Base-by-base conservation (phyloP, 164 flowering plant genomes). In the Tinospora cordifolia region DNA sequence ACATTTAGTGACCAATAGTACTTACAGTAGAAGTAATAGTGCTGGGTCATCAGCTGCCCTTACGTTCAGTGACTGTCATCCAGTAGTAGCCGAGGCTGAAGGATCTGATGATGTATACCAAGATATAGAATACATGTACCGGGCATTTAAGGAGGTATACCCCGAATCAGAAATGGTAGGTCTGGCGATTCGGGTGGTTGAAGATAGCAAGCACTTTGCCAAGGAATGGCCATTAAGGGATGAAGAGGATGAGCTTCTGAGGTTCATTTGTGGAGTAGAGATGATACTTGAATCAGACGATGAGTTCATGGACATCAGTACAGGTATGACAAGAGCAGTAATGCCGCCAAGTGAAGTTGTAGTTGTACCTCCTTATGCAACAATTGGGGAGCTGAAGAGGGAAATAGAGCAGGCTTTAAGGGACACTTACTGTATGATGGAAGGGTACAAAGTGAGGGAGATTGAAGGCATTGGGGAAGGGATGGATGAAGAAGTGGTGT, bases 151-250 rank as follows among this genome's bases (percentile, higher is more conserved):
- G 3, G 22, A 82, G 75, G 83, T 71, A 6, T 82, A 85, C 72
- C 80, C 85, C 0, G 77, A 73, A 10, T 63, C 85, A 15, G 82
- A 82, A 2, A 14, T 67, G 62, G 73, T 75, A 41, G 71, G 66
- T 1, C 40, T 74, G 63, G 92, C 93, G 5, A 74, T 72, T 41
- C 77, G 77, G 60, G 81, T 75, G 17, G 38, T 91, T 41, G 65
- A 87, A 34, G 88, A 90, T 72, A 80, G 89, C 76, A 91, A 88
- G 66, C 83, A 81, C 63, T 91, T 88, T 66, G 85, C 81, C 14
- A 93, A 90, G 83, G 88, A 84, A 71, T 91, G 96, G 91, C 88
- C 88, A 0, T 81, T 90, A 19, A 68, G 34, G 49, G 97, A 90
- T 75, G 86, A 83, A 11, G 75, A 75, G 0, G 97, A 88, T 26